Base-by-base conservation (phyloP, 371 early-diverging fungal species). In the Rhizopus stolonifer region DNA sequence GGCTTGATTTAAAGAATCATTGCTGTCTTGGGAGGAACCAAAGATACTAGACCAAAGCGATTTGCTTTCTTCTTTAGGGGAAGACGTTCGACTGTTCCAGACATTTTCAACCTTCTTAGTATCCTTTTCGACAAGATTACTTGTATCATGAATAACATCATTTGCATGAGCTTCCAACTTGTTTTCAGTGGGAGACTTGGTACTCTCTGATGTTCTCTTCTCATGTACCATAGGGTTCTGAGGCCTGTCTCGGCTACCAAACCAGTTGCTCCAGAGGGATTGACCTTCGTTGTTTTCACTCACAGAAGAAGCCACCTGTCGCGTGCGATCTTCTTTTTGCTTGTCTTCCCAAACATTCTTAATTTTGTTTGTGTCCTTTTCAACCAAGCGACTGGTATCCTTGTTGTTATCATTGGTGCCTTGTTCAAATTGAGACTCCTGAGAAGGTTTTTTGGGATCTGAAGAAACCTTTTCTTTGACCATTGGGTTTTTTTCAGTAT, bases 191-290 rank as follows among this genome's bases (percentile, higher is more conserved):
- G 18, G 11, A 8, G 49, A 43, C 15, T 63, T 63, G 17, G 64
- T 58, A 17, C 24, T 38, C 1, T 50, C 43, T 5, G 25, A 8
- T 22, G 11, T 23, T 10, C 17, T 22, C 46, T 62, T 62, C 19
- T 62, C 63, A 10, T 49, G 2, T 0, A 57, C 63, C 63, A 62
- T 62, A 2, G 58, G 63, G 34, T 62, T 62, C 9, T 43, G 49
- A 15, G 40, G 18, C 10, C 10, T 42, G 1, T 18, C n/a, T 2
- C 22, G 32, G 13, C 52, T 32, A 4, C 56, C 49, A 14, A 48
- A 48, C 31, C 46, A 18, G 14, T 9, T 18, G 4, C n/a, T 36
- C 56, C 56, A 56, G 17, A 49, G 34, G 40, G 48, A 36, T 19
- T 47, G 15, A 15, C 49, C 33, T 33, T 55, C 25, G 13, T 38